Percentiles rank a stretch among this genome's conserved stretches.
Conservation (phyloP, 208 protist species). For the Crithidia sp. region DNA sequence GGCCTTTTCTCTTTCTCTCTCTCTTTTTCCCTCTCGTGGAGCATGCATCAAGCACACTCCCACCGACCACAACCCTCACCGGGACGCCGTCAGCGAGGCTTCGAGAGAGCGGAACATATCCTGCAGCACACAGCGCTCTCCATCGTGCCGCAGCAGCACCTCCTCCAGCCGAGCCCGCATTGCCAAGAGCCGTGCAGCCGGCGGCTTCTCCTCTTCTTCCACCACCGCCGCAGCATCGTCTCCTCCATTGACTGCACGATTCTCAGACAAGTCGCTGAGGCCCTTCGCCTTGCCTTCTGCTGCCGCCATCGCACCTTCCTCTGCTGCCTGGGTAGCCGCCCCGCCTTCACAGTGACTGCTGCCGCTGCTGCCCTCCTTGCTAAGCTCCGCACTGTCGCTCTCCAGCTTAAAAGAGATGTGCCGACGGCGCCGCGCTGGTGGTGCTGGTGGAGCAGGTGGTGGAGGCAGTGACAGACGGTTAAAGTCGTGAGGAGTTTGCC, state of each 20-base stretch:
- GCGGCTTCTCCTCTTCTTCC: background rate
- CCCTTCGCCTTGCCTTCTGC: no score
- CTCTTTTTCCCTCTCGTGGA: background rate
- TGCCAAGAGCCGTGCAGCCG: constrained; percentile 28
- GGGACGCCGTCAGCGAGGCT: background rate
- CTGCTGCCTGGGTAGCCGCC: background rate
- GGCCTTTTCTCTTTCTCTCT: background rate
- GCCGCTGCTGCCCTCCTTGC: constrained; percentile 11
- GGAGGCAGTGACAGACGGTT: no score
- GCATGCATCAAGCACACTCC: no score
- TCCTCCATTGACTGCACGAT: no score
- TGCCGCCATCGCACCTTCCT: background rate
- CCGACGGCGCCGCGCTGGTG: background rate
- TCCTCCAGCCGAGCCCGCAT: constrained; percentile 36
- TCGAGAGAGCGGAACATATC: constrained; percentile 35
- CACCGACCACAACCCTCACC: background rate
- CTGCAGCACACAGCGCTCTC: constrained; percentile 37
- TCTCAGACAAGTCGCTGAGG: no score
- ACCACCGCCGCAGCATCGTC: background rate
- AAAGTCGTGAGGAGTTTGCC: no score
- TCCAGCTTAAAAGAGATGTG: constrained; percentile 37
- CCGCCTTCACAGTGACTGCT: background rate
- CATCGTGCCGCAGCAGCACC: constrained; percentile 35
- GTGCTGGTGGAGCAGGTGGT: background rate
- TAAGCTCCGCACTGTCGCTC: constrained; percentile 1